Evolutionary conservation across 148 eudicot species (phyloP), one percentile per base, ranked within the genome.

Genomic region (Chenopodium album): DNA sequence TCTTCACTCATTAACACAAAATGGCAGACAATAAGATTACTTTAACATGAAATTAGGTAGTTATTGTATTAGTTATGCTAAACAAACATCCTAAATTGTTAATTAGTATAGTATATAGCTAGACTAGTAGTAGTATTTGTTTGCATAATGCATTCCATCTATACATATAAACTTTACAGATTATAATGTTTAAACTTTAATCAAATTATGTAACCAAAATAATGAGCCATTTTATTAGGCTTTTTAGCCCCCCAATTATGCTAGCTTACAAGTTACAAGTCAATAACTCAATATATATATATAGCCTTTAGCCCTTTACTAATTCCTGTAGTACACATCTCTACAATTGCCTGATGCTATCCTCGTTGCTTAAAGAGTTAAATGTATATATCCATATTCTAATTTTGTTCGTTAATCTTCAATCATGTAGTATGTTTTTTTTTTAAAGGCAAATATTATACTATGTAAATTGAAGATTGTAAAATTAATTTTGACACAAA

Each of bases 21-120:
- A 71, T 82, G 85, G 84, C 84, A 46, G 81, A 67, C 84, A 82
- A 77, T 2, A 76, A 50, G 14, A 71, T 19, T 28, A 77, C 77
- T 77, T 46, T 78, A 47, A 48, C 76, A 48, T 13, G 59, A 77
- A 71, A 26, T 82, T 59, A 62, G 72, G 72, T 47, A 60, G 32
- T 82, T 77, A 63, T 46, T 82, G 72, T 70, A 70, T 60, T 4
- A 19, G 7, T n/a, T 44, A 76, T 60, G 52, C 37, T 74, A 74
- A 74, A 74, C 77, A 74, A 74, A 14, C 8, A 74, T 74, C 22
- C 3, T 50, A 12, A 13, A 9, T 74, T 20, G 32, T n/a, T 64
- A 11, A 17, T 14, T 65, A 48, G 9, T 74, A 74, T 56, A 41
- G 44, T 41, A 6, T 41, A 41, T 41, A 41, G 44, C 5, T 14